A percentile compares a stretch with the other conserved stretches of the same genome.
These are phyloP conservation scores for Cadophora malorum DNA, from an alignment of 2,329 filamentous ascomycete genomes.

Conservation along the genomic window DNA sequence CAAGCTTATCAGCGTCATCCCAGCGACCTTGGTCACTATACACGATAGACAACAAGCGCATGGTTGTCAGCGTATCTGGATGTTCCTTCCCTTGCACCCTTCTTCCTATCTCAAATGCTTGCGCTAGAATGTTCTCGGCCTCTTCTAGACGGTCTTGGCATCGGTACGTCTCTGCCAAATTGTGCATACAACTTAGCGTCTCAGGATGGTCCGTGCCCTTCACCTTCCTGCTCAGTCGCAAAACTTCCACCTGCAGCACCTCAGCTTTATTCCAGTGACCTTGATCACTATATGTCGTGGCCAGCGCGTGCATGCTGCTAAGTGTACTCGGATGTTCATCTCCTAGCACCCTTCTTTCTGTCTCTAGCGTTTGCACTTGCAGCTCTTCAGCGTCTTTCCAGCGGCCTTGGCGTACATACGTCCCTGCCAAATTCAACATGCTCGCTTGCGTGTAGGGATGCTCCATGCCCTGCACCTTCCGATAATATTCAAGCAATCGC, in stretches of 20 bases:
- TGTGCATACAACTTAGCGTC: slow-evolving; percentile 14
- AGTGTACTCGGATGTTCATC: slow-evolving; percentile 27
- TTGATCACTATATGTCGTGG: slow-evolving; percentile 48
- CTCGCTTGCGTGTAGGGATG: slow-evolving; percentile 12
- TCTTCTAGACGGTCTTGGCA: slow-evolving; percentile 37
- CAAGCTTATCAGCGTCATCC: neutral
- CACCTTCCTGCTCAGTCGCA: slow-evolving; percentile 19
- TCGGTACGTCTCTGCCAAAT: slow-evolving; percentile 46
- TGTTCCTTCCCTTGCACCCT: slow-evolving; percentile 25
- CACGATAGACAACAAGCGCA: slow-evolving; percentile 47
- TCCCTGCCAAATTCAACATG: slow-evolving; percentile 47
- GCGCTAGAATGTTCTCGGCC: slow-evolving; percentile 26
- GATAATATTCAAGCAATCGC: slow-evolving; percentile 9
- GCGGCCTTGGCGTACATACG: slow-evolving; percentile 36
- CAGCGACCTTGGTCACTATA: slow-evolving; percentile 37
- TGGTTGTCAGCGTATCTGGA: slow-evolving; percentile 7
- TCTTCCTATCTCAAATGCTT: slow-evolving; percentile 23
- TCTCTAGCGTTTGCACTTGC: slow-evolving; percentile 20
- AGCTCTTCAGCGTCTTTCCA: slow-evolving; percentile 28
- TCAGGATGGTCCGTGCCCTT: slow-evolving; percentile 13
- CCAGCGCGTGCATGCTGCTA: slow-evolving; percentile 12
- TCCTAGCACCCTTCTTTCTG: slow-evolving; percentile 22
- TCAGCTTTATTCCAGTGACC: slow-evolving; percentile 24
- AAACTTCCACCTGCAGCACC: slow-evolving; percentile 6
- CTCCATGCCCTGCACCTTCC: slow-evolving; percentile 1